Percentiles rank a stretch among this genome's conserved stretches.
Conservation (phyloP, 345 rosid genomes). For the Angophora floribunda region DNA sequence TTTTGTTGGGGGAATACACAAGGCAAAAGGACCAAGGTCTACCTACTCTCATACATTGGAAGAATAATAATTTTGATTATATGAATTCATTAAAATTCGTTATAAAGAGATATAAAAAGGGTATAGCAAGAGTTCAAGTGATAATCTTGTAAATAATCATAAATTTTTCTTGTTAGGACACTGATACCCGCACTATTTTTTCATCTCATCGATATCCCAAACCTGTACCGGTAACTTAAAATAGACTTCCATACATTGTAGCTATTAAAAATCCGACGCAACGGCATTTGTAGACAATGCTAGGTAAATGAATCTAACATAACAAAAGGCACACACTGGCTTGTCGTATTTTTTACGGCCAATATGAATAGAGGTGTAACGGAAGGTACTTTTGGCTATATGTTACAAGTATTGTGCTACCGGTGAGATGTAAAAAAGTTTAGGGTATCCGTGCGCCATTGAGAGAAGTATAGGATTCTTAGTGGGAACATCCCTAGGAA, state of each 20-base stretch:
- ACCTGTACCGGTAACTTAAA: not conserved
- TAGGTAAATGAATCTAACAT: no score
- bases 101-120: not conserved
- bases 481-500: not conserved
- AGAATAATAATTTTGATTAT: not conserved
- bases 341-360: not conserved
- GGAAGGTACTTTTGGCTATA: not conserved
- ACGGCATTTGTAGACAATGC: rapidly evolving
- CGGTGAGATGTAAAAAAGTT: not conserved
- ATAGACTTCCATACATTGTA: not conserved
- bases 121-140: rapidly evolving
- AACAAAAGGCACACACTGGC: rapidly evolving
- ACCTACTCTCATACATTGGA: not conserved
- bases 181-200: rapidly evolving
- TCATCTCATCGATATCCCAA: not conserved
- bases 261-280: rapidly evolving
- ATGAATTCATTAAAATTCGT: not conserved
- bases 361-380: not conserved
- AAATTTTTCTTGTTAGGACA: not conserved
- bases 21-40: not conserved
- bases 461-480: not conserved
- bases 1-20: not conserved
- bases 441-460: not conserved
- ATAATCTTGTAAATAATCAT: not conserved
- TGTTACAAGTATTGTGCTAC: not conserved